phyloP scores from a whole-genome alignment of 1,284 basidiomycete species.

The Sporisorium sorghi region DNA sequence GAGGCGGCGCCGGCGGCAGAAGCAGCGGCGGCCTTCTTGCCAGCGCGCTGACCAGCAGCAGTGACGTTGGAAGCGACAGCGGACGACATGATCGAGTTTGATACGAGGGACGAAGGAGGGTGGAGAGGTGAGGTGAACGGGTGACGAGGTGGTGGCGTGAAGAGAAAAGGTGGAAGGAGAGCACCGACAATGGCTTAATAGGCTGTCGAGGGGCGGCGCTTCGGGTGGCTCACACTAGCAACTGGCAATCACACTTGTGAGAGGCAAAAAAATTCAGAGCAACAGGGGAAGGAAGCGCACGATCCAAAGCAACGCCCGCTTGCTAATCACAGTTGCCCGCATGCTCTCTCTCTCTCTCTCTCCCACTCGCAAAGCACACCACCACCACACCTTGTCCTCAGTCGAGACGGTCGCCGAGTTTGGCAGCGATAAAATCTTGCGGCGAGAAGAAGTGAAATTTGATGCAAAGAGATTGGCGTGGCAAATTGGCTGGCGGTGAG shows the following conservation, averaged over 20 bases:
- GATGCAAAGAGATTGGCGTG: slow-evolving; percentile 1
- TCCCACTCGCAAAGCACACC: not conserved
- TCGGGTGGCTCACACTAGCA: not conserved
- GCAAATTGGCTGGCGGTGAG: too few species aligned
- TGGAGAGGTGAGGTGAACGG: not conserved
- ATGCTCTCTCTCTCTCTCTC: too few species aligned
- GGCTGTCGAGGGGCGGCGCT: not conserved
- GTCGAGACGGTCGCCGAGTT: slow-evolving; percentile 4
- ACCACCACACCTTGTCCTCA: not conserved
- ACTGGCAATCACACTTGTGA: not conserved
- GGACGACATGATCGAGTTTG: slow-evolving; percentile 45
- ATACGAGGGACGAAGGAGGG: not conserved
- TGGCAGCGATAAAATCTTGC: slow-evolving; percentile 4
- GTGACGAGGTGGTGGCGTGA: slow-evolving; percentile 17
- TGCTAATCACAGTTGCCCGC: not conserved
- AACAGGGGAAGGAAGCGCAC: not conserved
- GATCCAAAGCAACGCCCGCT: slow-evolving; percentile 4
- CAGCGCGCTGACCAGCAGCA: slow-evolving; percentile 52
- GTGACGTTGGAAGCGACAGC: slow-evolving; percentile 53
- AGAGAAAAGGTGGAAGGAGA: not conserved
- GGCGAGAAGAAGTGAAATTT: not conserved
- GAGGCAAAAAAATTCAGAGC: not conserved
- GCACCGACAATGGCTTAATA: not conserved
- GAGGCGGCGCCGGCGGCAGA: slow-evolving; percentile 19
- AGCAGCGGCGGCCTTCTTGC: slow-evolving; percentile 43